phyloP scores from a whole-genome alignment of 2,329 filamentous ascomycete genomes.

The Aureobasidium sp. region DNA sequence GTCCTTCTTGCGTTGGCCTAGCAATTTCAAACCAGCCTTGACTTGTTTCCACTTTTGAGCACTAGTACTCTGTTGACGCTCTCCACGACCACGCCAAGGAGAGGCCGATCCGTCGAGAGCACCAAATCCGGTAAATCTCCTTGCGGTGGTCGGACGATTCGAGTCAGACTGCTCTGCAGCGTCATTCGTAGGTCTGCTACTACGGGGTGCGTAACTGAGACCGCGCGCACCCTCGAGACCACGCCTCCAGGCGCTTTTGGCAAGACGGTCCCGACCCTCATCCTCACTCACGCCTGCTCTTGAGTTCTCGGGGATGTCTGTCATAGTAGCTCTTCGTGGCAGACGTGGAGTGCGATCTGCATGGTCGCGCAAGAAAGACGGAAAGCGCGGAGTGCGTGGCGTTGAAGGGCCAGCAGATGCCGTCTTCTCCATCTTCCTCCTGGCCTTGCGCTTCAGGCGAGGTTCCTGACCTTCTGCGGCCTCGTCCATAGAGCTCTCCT shows the following conservation, averaged over 20 bases:
- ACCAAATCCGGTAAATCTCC: conserved; percentile 42
- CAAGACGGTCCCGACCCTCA: conserved; percentile 42
- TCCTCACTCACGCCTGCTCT: conserved; percentile 45
- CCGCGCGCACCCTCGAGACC: conserved; percentile 42
- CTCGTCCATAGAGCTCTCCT: conserved; percentile 75
- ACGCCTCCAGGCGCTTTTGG: conserved; percentile 40
- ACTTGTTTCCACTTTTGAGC: conserved; percentile 88
- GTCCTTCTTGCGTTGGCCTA: conserved; percentile 73
- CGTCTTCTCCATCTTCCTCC: conserved; percentile 52
- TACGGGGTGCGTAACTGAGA: conserved; percentile 36
- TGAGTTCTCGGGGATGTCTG: conserved; percentile 39
- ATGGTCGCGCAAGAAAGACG: conserved; percentile 37
- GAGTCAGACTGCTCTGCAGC: conserved; percentile 29
- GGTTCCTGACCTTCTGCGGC: conserved; percentile 38
- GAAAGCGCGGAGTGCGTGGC: conserved; percentile 46
- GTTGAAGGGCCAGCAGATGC: conserved; percentile 61
- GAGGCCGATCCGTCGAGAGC: conserved; percentile 31
- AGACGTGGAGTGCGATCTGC: conserved; percentile 32
- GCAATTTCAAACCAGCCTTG: conserved; percentile 78
- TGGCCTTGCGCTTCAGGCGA: conserved; percentile 57
- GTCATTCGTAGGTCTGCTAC: conserved; percentile 17
- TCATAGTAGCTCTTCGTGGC: conserved; percentile 44
- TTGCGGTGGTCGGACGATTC: conserved; percentile 38
- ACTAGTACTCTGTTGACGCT: conserved; percentile 41
- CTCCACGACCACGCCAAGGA: conserved; percentile 38